Evolutionary conservation across 225 moss, liverwort and hornwort genomes (phyloP), one percentile per base, ranked within the genome.

Genomic region (Pleurozium schreberi): DNA sequence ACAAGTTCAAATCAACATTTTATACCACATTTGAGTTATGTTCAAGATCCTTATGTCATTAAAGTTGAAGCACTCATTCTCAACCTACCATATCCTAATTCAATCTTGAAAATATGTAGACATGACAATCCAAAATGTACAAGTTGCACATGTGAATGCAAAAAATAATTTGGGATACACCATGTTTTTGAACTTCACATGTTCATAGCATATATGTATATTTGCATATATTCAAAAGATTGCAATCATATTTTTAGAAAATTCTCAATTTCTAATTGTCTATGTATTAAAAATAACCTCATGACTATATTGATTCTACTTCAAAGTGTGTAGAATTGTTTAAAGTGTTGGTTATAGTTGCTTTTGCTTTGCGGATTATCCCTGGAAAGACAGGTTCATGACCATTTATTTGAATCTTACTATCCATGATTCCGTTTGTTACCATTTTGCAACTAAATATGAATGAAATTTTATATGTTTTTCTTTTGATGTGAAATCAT

Each of bases 321-420:
- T 30, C 18, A 47, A 74, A 47, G 11, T 73, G 1, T 43, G 5
- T 3, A 0, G 17, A 45, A 45, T 43, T 73, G 3, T 42, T 71
- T 26, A 16, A 40, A 43, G 5, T 9, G 1, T 45, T 0, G 1
- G 1, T 30, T 45, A 11, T 47, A 47, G 5, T 9, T 47, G 30
- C 53, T 36, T 77, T 0, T 77, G 10, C 36, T 16, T 70, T 45
- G 1, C 0, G 0, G 2, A 2, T 13, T 13, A 23, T 12, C 2
- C 7, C 1, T 68, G 2, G 6, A 40, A 68, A 0, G 40, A 68
- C 0, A 0, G 2, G 0, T 2, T 11, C 4, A 42, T 42, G 8
- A 42, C 14, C 14, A 42, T 4, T 70, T 4, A 42, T 70, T 42
- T 70, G 3, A 70, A 70, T 0, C 14, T 12, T 8, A 10, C 19